Base-by-base conservation (phyloP, 2,329 filamentous ascomycete species). In the Alternaria brassicicola region DNA sequence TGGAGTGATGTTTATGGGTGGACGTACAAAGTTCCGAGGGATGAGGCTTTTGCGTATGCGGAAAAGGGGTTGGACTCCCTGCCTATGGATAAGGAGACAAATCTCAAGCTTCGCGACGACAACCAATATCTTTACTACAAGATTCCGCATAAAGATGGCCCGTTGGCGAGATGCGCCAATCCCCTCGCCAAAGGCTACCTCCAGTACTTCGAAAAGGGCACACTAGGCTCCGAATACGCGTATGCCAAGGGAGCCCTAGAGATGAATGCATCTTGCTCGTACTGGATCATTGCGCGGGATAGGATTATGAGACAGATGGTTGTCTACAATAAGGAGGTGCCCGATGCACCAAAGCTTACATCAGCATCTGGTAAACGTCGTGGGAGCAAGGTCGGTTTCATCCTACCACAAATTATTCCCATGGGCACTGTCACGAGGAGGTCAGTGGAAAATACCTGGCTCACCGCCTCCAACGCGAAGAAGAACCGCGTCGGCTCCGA, bases 201-300 rank as follows among this genome's bases (percentile, higher is more conserved):
- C 56, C 78, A 88, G 50, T 97, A 96, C 75, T 98, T 99, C 70
- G 95, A 99, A 70, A 91, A 90, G 33, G 94, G 93, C 0, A 91
- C 85, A 0, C 81, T 99, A 3, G 91, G 92, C 0, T 98, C 94
- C 0, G 90, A 97, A 75, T 98, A 90, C 70, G 76, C 88, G 0
- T 94, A 97, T 70, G 95, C 95, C 0, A 98, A 96, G 72, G 93
- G 97, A 75, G 95, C 96, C 0, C 81, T 99, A 41, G 91, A 98
- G 68, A 99, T 99, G 95, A 99, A 99, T 69, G 93, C 95, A 0
- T 97, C 93, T 0, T 99, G 96, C 75, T 98, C 94, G 0, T 99
- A 99, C 78, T 99, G 96, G 95, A 98, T 99, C 68, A 97, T 92
- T 70, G 93, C 95, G 15, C 86, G 95, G 61, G 92, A 97, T 72